These are phyloP conservation scores for Lichtheimia ramosa DNA, from an alignment of 371 early-diverging fungal species.

Conservation along the genomic window DNA sequence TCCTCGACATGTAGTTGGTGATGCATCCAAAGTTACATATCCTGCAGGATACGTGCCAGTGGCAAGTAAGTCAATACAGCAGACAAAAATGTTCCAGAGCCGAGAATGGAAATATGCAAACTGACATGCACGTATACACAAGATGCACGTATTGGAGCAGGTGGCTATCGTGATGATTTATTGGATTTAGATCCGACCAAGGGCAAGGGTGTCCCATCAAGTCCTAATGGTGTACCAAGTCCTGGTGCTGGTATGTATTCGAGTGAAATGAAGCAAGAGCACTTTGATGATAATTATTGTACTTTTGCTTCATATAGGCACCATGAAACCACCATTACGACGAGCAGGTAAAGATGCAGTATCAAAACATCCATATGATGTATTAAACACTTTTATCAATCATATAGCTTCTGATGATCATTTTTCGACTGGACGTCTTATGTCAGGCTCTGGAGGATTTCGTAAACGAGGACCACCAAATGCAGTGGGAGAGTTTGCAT, in stretches of 20 bases:
- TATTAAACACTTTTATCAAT: no score
- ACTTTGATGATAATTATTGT: conserved; percentile 2
- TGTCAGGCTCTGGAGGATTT: conserved; percentile 21
- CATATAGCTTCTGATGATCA: conserved; percentile 16
- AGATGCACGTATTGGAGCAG: conserved; percentile 32
- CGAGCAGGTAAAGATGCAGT: no score
- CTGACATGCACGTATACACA: not conserved
- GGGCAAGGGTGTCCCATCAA: not conserved
- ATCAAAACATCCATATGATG: no score
- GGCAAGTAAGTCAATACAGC: conserved; percentile 18
- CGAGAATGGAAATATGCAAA: no score
- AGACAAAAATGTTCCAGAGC: no score
- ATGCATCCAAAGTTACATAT: conserved; percentile 24
- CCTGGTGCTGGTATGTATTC: not conserved
- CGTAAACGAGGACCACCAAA: conserved; percentile 17
- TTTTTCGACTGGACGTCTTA: conserved; percentile 17
- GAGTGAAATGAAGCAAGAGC: not conserved
- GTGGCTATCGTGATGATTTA: conserved; percentile 24
- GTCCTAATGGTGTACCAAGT: not conserved
- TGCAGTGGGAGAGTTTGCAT: conserved; percentile 8
- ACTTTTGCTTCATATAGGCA: no score
- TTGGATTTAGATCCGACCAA: conserved; percentile 15
- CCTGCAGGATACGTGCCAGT: conserved; percentile 19
- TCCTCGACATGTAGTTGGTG: conserved; percentile 27
- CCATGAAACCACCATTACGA: no score